Base-by-base conservation (phyloP, 2,329 filamentous ascomycete genomes). In the Colletotrichum sp. region DNA sequence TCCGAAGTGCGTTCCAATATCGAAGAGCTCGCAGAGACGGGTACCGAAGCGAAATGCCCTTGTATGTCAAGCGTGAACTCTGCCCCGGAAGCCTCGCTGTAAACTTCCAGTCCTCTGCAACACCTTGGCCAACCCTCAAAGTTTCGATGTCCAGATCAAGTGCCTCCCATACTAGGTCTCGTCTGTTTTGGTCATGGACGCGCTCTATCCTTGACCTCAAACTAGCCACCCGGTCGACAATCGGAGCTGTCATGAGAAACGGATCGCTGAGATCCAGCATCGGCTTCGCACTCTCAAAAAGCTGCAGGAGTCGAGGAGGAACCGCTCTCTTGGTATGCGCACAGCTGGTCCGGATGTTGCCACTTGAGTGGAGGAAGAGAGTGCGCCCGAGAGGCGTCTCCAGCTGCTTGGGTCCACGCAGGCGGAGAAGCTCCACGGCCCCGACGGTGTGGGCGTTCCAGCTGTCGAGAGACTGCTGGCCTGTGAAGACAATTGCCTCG, bases 371-470 rank as follows among this genome's bases (percentile, higher is more conserved):
- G 21, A 75, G 26, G 43, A 79, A 80, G 4, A 81, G 77, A 9
- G 75, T 76, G 2, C 77, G 74, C 4, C 79, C 77, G 9, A 80
- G 26, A 13, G 72, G 61, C 2, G 78, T 78, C 21, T 75, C 64
- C 34, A 80, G 75, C 56, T 81, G 79, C 14, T 61, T n/a, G 24
- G 62, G 55, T 2, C 80, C 80, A 28, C 80, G 77, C 8, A 81
- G 71, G 24, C 78, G 73, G 5, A 81, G 71, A 4, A 81, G 79
- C n/a, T 81, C 70, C 63, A 81, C 74, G 38, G 80, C 74, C 7
- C 80, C 80, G 14, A 78, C 48, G 4, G 78, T 79, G 24, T 81
- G 80, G 8, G 78, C 77, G 6, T 78, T 79, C 80, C 80, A 81
- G 65, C 76, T 80, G 7, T 80, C 78, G 2, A 79, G 78, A 7